A percentile compares a stretch with the other conserved stretches of the same genome.
Evolutionary conservation across 768 basidiomycete genomes (phyloP).

Genomic region (Suillus variegatus): DNA sequence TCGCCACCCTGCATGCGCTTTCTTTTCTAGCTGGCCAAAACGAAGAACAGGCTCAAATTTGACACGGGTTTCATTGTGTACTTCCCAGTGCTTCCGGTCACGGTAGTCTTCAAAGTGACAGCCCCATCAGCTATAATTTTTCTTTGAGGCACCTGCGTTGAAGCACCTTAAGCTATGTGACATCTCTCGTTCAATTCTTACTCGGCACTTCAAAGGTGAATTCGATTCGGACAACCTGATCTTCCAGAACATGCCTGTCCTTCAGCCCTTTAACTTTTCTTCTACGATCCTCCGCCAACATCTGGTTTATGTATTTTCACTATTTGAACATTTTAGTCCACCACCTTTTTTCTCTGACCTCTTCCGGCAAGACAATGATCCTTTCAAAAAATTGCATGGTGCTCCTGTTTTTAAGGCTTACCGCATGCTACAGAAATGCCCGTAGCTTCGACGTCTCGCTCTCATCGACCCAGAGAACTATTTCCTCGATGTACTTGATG

Average conservation of each 20-base stretch:
- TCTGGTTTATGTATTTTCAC: neutral
- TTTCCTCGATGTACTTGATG: slow-evolving; percentile 7
- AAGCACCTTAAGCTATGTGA: slow-evolving; percentile 11
- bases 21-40: neutral
- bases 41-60: neutral
- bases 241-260: neutral
- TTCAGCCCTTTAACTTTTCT: neutral
- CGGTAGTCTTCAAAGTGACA: slow-evolving; percentile 11
- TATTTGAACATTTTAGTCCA: neutral
- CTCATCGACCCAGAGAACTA: neutral
- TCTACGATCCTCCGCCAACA: slow-evolving; percentile 8
- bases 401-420: neutral
- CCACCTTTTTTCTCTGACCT: neutral
- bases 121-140: slow-evolving; percentile 1
- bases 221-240: neutral
- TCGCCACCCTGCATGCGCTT: neutral
- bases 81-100: neutral
- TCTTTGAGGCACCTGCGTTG: slow-evolving; percentile 5
- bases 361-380: neutral
- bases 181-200: neutral
- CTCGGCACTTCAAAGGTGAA: neutral
- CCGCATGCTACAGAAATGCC: neutral
- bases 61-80: slow-evolving; percentile 1
- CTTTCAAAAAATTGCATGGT: neutral
- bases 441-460: neutral